These are phyloP conservation scores for Gossypium sturtianum DNA, from an alignment of 345 rosid genomes.

Conservation along the genomic window DNA sequence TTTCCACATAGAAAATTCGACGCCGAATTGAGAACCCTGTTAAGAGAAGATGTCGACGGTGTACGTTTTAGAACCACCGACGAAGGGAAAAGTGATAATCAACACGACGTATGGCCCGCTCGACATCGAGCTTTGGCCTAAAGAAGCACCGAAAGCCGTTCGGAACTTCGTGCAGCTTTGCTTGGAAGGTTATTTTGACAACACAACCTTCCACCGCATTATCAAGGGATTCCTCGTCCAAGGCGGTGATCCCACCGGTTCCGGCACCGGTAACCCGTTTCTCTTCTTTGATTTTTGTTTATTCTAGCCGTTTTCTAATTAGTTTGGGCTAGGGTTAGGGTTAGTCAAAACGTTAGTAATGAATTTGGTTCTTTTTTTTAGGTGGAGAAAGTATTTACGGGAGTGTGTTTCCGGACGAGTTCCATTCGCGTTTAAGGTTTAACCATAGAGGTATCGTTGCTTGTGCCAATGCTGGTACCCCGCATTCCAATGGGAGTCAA, in stretches of 20 bases:
- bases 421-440: constrained; percentile 80
- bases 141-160: constrained; percentile 88
- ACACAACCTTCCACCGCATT: constrained; percentile 86
- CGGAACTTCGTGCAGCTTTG: constrained; percentile 92
- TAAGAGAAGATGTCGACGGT: constrained; percentile 59
- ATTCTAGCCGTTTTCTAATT: not conserved
- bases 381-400: constrained; percentile 93
- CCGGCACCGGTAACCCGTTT: constrained; percentile 61
- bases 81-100: constrained; percentile 82
- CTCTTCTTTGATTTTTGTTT: not conserved
- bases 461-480: constrained; percentile 80
- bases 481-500: constrained; percentile 88
- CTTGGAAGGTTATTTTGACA: constrained; percentile 82
- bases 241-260: constrained; percentile 86
- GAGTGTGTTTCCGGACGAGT: constrained; percentile 64
- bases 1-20: not conserved
- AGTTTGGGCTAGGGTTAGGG: constrained; percentile 1
- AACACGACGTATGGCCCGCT: constrained; percentile 80
- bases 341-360: not conserved
- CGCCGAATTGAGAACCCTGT: not conserved
- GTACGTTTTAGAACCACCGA: constrained; percentile 89
- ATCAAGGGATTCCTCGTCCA: constrained; percentile 84
- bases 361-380: constrained; percentile 19
- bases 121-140: constrained; percentile 95
- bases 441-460: constrained; percentile 91